Conservation (phyloP, 805 yeast species). For the Starmerella bacillaris region DNA sequence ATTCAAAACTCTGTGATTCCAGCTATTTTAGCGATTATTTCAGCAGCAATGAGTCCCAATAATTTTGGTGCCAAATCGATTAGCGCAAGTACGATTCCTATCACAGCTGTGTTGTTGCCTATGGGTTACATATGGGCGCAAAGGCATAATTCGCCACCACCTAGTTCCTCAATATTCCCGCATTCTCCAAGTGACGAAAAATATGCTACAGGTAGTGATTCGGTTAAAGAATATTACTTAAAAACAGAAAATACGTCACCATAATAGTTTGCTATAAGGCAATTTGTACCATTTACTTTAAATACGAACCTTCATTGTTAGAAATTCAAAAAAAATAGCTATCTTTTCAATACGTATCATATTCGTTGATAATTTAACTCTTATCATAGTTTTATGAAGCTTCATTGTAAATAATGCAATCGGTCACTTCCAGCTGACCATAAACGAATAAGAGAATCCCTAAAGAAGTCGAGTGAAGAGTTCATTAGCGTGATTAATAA, state of each 20-base stretch:
- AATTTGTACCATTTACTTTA: too few species aligned
- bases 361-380: too few species aligned
- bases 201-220: background rate
- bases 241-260: background rate
- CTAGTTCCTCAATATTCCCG: background rate
- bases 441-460: too few species aligned
- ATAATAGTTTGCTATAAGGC: too few species aligned
- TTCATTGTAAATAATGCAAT: too few species aligned
- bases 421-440: too few species aligned
- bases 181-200: background rate
- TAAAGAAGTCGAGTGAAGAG: too few species aligned
- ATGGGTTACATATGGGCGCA: constrained; percentile 19
- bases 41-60: constrained; percentile 3
- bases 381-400: too few species aligned
- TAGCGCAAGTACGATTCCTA: constrained; percentile 10
- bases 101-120: constrained; percentile 15
- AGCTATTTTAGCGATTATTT: constrained; percentile 43
- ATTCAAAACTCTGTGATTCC: constrained; percentile 71
- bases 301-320: too few species aligned
- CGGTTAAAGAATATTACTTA: background rate
- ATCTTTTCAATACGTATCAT: too few species aligned
- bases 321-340: too few species aligned
- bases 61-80: constrained; percentile 9
- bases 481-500: too few species aligned
- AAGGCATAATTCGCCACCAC: background rate